phyloP scores from a whole-genome alignment of 139 green algal genomes.

The Chlamydomonas sp. region DNA sequence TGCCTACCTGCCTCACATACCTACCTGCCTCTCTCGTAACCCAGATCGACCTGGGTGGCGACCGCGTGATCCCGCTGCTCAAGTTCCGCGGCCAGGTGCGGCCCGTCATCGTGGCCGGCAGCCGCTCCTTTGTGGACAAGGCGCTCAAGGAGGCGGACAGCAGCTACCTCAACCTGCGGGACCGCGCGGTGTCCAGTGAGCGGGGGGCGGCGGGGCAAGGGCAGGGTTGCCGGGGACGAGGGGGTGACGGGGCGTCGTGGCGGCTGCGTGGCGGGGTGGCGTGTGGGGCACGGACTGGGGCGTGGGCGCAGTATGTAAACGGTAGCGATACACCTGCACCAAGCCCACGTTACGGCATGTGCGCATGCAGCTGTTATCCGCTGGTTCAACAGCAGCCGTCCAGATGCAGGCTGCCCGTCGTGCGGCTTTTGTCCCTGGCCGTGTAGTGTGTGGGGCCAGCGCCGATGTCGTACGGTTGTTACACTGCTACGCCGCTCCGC shows the following conservation, averaged over 20 bases:
- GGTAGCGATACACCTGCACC: no score
- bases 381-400: no score
- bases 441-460: no score
- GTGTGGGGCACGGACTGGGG: no score
- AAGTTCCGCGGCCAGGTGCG: constrained; percentile 79
- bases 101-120: constrained; percentile 84
- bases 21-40: not conserved
- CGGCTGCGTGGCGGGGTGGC: no score
- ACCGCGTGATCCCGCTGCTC: constrained; percentile 72
- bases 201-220: not conserved
- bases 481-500: no score
- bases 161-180: constrained; percentile 65
- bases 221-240: not conserved
- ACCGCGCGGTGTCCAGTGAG: constrained; percentile 79
- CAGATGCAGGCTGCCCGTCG: no score
- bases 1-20: not conserved
- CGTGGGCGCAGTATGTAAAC: no score
- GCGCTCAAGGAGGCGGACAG: constrained; percentile 66
- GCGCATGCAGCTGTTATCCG: no score
- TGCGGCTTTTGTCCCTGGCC: no score
- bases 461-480: no score
- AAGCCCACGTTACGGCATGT: no score
- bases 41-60: constrained; percentile 70
- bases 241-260: not conserved
- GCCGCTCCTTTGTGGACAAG: constrained; percentile 62